Base-by-base conservation (phyloP, 1,284 basidiomycete species). In the Blastosporella zonata region DNA sequence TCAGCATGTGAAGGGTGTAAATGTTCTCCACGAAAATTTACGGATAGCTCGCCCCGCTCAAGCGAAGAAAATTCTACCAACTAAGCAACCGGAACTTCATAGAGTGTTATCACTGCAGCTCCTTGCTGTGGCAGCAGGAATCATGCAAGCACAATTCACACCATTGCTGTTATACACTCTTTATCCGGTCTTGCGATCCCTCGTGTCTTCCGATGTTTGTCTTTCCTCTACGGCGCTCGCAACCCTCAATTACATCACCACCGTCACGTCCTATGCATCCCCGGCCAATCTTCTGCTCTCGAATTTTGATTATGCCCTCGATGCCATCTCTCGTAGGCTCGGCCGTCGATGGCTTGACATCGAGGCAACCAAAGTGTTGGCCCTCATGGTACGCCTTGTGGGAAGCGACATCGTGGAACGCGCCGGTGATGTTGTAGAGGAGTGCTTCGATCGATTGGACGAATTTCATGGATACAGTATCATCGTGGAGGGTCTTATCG, bases 251-350 rank as follows among this genome's bases (percentile, higher is more conserved):
- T 82, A 78, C 53, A 78, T 95, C 36, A 77, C 91, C 2, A 70
- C 76, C 18, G 73, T 81, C 48, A 81, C 84, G 1, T 91, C 88
- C 1, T 94, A 93, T 58, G 90, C 92, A 6, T 87, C 87, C 1
- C 79, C 90, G 0, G 81, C 84, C 27, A 93, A 93, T 61, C 74
- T 97, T 25, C 73, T 97, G 3, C 76, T 97, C 23, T 87, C 93
- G 21, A 95, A 97, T 65, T 94, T 95, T 57, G 94, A 97, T 69
- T 97, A 97, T 61, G 87, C 92, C 6, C 79, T 97, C 50, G 93
- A 96, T 59, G 80, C 87, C 9, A 85, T 94, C 7, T 90, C 90
- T 1, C 84, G 90, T 28, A 80, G 87, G 22, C 76, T 97, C 13
- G 84, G 82, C 9, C 81, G 84, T 25, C 71, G 84, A 44, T 84